These are phyloP conservation scores for Fusarium tuaranense DNA, from an alignment of 2,329 filamentous ascomycete genomes.

Conservation along the genomic window DNA sequence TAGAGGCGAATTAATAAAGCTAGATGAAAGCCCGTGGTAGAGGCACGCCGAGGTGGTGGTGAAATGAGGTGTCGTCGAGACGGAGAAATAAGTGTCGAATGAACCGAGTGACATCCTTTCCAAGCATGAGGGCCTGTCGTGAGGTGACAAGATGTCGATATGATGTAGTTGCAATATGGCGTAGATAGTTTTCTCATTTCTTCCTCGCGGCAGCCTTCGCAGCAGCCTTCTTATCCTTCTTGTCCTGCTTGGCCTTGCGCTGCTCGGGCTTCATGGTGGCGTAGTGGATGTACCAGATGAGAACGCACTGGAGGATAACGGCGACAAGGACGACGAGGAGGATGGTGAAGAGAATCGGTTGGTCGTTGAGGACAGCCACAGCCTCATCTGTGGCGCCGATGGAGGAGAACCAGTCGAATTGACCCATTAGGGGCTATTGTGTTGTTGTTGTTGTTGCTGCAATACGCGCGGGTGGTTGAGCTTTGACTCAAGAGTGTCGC, in stretches of 20 bases:
- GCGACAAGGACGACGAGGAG: constrained; percentile 66
- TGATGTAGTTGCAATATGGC: background rate
- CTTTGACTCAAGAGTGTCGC: background rate
- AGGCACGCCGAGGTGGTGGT: background rate
- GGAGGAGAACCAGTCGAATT: constrained; percentile 68
- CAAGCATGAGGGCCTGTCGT: background rate
- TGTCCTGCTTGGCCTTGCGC: constrained; percentile 63
- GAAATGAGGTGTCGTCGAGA: background rate
- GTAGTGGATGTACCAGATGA: constrained; percentile 70
- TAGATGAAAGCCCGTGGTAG: constrained; percentile 2
- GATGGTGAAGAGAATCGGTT: constrained; percentile 69
- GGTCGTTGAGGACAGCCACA: constrained; percentile 70
- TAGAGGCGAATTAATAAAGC: constrained; percentile 18
- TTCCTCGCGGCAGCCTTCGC: constrained; percentile 50
- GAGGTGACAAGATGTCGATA: background rate
- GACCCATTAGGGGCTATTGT: constrained; percentile 53
- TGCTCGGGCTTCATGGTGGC: constrained; percentile 72
- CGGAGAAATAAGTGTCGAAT: background rate
- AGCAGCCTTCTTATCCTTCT: constrained; percentile 55
- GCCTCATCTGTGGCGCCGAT: constrained; percentile 70
- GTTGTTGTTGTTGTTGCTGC: background rate
- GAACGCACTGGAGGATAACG: constrained; percentile 58
- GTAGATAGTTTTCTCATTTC: constrained; percentile 16
- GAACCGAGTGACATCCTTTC: background rate
- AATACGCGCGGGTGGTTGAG: background rate